Percentiles rank a stretch among this genome's conserved stretches.
Evolutionary conservation across 1,284 basidiomycete genomes (phyloP).

Genomic region (Singerocomus rubriflavus): DNA sequence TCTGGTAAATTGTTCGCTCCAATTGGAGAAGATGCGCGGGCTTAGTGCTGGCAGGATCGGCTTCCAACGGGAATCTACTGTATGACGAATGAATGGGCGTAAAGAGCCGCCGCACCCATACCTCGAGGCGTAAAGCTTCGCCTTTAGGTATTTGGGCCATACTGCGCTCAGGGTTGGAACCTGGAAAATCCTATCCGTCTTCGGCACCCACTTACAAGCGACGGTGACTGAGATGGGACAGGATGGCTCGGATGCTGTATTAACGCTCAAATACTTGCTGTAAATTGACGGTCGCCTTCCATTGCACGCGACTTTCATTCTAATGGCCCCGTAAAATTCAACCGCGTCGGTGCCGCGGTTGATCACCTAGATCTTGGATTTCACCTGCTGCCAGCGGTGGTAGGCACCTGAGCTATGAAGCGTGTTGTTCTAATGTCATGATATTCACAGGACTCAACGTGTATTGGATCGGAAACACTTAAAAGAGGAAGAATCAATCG

Average conservation of each 20-base stretch:
- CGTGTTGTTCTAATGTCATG: conserved; percentile 25
- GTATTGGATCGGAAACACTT: conserved; percentile 15
- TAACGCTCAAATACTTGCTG: conserved; percentile 9
- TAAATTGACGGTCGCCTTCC: conserved; percentile 12
- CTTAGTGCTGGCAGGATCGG: conserved; percentile 28
- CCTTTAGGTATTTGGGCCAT: conserved; percentile 32
- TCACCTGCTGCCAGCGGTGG: conserved; percentile 12
- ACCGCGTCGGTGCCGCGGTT: conserved; percentile 28
- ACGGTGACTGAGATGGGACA: conserved; percentile 15
- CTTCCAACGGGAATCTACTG: conserved; percentile 22
- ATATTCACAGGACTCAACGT: conserved; percentile 27
- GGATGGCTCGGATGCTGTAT: conserved; percentile 10
- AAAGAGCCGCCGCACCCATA: conserved; percentile 33
- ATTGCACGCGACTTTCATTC: conserved; percentile 25
- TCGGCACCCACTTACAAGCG: conserved; percentile 14
- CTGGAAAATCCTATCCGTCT: conserved; percentile 25
- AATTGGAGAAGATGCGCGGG: conserved; percentile 19
- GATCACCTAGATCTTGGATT: conserved; percentile 24
- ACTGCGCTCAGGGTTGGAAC: conserved; percentile 35
- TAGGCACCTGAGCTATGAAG: conserved; percentile 26
- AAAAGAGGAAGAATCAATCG: conserved; percentile 28
- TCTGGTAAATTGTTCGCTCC: conserved; percentile 10
- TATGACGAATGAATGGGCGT: conserved; percentile 35
- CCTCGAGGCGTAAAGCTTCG: conserved; percentile 33
- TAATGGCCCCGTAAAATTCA: conserved; percentile 2